A percentile compares a stretch with the other conserved stretches of the same genome.
phyloP scores from a whole-genome alignment of 2,329 filamentous ascomycete genomes.

The Monilinia vaccinii-corymbosi region DNA sequence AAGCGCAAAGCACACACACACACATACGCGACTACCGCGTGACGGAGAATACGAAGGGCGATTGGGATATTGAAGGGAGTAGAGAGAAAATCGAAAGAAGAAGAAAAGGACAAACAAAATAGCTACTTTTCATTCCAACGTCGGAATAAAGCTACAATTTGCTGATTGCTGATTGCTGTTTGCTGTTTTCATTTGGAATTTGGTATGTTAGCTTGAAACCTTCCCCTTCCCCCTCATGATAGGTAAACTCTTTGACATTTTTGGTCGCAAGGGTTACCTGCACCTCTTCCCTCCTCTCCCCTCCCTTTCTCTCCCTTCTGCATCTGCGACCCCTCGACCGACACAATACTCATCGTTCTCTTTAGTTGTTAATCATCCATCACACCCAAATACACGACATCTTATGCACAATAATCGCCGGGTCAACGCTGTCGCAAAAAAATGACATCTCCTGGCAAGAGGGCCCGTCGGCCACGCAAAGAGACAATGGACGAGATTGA shows the following conservation, averaged over 20 bases:
- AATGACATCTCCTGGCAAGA: constrained; percentile 35
- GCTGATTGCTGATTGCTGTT: background rate
- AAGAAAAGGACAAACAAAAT: too few relatives aligned
- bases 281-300: constrained; percentile 10
- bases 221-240: background rate
- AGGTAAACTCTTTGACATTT: constrained; percentile 14
- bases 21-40: constrained; percentile 9
- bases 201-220: background rate
- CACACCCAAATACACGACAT: background rate
- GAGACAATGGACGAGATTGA: constrained; percentile 26
- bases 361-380: background rate
- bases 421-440: constrained; percentile 12
- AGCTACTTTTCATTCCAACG: background rate
- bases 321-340: background rate
- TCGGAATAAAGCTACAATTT: background rate
- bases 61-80: background rate
- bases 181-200: background rate
- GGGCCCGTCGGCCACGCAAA: constrained; percentile 31
- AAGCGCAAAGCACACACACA: too few relatives aligned
- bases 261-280: constrained; percentile 16
- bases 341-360: constrained; percentile 8
- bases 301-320: too few relatives aligned
- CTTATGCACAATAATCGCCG: constrained; percentile 5
- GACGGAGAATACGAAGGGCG: background rate
- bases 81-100: too few relatives aligned